Evolutionary conservation across 2,329 filamentous ascomycete genomes (phyloP).

Genomic region (Scytalidium lignicola): DNA sequence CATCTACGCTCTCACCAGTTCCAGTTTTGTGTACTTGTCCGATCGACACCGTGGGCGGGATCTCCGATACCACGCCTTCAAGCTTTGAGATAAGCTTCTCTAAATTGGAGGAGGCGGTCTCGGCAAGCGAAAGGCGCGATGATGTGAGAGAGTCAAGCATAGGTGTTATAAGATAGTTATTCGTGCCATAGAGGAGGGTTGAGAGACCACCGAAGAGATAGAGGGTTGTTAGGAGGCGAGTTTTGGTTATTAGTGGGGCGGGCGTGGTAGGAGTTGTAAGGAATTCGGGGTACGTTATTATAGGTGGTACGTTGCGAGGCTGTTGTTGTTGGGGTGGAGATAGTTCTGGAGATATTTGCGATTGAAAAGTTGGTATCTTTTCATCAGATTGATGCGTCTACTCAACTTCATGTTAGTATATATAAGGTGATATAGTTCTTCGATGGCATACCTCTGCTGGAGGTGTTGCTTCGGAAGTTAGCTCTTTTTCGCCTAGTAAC

Average conservation of each 20-base stretch:
- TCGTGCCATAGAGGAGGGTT: conserved; percentile 64
- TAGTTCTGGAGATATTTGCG: conserved; percentile 34
- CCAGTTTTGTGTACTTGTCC: conserved; percentile 16
- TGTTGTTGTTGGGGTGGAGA: conserved; percentile 32
- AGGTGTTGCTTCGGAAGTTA: conserved; percentile 1
- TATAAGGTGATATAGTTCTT: conserved; percentile 2
- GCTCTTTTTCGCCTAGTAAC: conserved; percentile 43
- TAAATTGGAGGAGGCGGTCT: conserved; percentile 43
- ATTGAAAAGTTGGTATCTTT: conserved; percentile 39
- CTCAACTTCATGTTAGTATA: conserved; percentile 14
- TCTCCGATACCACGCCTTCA: conserved; percentile 54
- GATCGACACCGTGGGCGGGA: conserved; percentile 37
- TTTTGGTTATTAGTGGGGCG: conserved; percentile 57
- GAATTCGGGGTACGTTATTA: conserved; percentile 68
- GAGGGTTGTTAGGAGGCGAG: conserved; percentile 52
- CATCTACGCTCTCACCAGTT: conserved; percentile 28
- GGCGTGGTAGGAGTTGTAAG: conserved; percentile 51
- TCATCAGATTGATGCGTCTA: conserved; percentile 28
- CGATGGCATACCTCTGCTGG: conserved; percentile 2
- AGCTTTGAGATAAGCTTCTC: conserved; percentile 45
- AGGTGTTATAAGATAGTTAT: conserved; percentile 61
- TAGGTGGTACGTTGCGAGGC: conserved; percentile 34
- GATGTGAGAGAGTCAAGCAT: conserved; percentile 47
- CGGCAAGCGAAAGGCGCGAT: conserved; percentile 47
- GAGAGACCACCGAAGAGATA: conserved; percentile 53